phyloP scores from a whole-genome alignment of 192 early-diverging fungal genomes.

The Neocallimastix lanati region DNA sequence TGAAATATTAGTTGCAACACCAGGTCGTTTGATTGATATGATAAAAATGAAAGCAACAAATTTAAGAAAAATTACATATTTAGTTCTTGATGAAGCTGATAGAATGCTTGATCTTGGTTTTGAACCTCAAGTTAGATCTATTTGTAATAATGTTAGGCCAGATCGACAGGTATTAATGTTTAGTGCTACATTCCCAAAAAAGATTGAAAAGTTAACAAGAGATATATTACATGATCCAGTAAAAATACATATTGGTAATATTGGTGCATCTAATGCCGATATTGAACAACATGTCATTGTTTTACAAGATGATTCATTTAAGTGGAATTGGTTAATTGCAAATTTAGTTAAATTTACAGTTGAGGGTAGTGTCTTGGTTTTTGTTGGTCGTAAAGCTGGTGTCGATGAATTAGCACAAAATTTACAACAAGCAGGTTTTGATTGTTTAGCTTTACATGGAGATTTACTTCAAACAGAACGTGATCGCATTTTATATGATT shows the following conservation, averaged over 20 bases:
- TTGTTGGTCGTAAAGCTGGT: conserved; percentile 50
- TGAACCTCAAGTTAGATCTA: conserved; percentile 59
- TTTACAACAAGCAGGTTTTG: conserved; percentile 30
- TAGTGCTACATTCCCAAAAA: conserved; percentile 58
- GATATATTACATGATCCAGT: conserved; percentile 53
- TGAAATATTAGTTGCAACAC: conserved; percentile 71
- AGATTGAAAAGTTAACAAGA: conserved; percentile 50
- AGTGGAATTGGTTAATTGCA: conserved; percentile 56
- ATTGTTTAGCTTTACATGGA: conserved; percentile 51
- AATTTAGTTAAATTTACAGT: conserved; percentile 25
- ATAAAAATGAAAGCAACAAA: conserved; percentile 75
- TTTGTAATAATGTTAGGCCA: conserved; percentile 61
- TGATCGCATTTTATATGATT: conserved; percentile 49
- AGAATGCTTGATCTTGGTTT: conserved; percentile 31
- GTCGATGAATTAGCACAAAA: conserved; percentile 51
- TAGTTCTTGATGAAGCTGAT: conserved; percentile 37
- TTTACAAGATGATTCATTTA: conserved; percentile 41
- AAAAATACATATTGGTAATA: conserved; percentile 50
- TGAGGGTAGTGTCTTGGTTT: conserved; percentile 55
- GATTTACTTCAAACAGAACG: conserved; percentile 59
- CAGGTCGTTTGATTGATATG: conserved; percentile 73
- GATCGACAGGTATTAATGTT: conserved; percentile 68
- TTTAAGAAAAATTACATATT: conserved; percentile 42
- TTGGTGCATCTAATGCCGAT: conserved; percentile 49
- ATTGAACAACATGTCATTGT: conserved; percentile 47